A percentile compares a stretch with the other conserved stretches of the same genome.
phyloP scores from a whole-genome alignment of 1,284 basidiomycete species.

The Papiliotrema laurentii region DNA sequence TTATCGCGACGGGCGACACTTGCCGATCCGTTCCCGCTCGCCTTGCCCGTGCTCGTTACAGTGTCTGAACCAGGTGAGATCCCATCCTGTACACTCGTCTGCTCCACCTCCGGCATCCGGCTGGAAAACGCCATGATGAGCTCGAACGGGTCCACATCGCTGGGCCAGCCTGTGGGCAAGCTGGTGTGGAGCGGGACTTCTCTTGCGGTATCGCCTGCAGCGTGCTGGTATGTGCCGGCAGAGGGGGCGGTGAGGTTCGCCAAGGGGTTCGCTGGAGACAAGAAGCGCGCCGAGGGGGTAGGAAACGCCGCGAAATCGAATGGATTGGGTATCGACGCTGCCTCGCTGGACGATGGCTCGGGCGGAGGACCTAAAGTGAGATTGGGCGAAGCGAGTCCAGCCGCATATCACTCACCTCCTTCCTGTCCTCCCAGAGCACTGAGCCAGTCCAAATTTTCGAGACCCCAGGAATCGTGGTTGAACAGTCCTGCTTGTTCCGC shows the following conservation, averaged over 20 bases:
- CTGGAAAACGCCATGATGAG: background rate
- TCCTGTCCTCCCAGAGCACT: background rate
- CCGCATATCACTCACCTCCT: background rate
- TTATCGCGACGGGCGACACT: conserved; percentile 13
- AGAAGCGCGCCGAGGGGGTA: background rate
- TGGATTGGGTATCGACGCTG: background rate
- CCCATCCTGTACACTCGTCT: background rate
- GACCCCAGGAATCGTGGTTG: background rate
- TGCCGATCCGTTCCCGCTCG: background rate
- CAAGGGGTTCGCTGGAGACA: background rate
- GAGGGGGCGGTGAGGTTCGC: background rate
- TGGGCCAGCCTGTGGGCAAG: background rate
- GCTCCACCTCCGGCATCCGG: conserved; percentile 2
- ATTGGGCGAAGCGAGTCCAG: background rate
- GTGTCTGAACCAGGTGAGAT: background rate
- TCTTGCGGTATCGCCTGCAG: background rate
- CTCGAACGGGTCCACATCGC: background rate
- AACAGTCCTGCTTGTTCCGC: background rate
- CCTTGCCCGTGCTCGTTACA: background rate
- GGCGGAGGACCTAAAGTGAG: background rate
- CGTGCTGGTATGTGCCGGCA: background rate
- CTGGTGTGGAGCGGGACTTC: background rate
- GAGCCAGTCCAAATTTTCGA: background rate
- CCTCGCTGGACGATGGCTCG: background rate
- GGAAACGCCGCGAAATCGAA: background rate